Evolutionary conservation across 192 early-diverging fungal genomes (phyloP).

Genomic region (Gaertneriomyces semiglobifer): DNA sequence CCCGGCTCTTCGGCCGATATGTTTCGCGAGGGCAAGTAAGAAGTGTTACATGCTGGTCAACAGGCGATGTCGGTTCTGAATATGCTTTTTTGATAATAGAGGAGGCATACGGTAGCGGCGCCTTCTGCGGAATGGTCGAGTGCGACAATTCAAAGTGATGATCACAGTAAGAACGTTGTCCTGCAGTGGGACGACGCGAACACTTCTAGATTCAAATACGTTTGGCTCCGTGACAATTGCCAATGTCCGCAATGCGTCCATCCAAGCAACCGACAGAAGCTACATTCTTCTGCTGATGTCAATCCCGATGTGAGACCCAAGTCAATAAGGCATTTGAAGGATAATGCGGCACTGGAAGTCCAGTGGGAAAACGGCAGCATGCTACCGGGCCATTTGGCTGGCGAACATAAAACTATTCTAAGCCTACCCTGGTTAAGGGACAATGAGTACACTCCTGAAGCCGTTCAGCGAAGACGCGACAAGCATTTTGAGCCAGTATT

Average conservation of each 20-base stretch:
- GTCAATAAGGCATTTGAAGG: not conserved
- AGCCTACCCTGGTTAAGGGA: slow-evolving; percentile 25
- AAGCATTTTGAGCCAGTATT: slow-evolving; percentile 17
- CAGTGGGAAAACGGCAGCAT: slow-evolving; percentile 19
- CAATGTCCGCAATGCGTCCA: slow-evolving; percentile 48
- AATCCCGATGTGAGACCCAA: slow-evolving; percentile 1
- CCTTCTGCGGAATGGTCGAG: too few species aligned
- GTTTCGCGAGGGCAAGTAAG: too few species aligned
- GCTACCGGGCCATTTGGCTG: not conserved
- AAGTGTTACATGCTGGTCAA: too few species aligned
- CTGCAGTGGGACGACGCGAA: too few species aligned
- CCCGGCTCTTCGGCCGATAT: too few species aligned
- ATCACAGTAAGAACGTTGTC: too few species aligned
- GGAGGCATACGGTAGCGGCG: too few species aligned
- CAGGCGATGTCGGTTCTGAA: too few species aligned
- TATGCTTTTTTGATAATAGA: too few species aligned
- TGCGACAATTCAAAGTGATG: too few species aligned
- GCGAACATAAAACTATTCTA: slow-evolving; percentile 11
- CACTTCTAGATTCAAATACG: slow-evolving; percentile 8
- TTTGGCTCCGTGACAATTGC: slow-evolving; percentile 58
- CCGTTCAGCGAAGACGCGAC: not conserved
- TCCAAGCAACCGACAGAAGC: slow-evolving; percentile 51
- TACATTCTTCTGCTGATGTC: slow-evolving; percentile 48
- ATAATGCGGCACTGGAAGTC: slow-evolving; percentile 9
- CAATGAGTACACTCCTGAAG: slow-evolving; percentile 21